Evolutionary conservation across 179 eudicot genomes (phyloP), one percentile per base, ranked within the genome.

Genomic region (Pouteria campechiana): DNA sequence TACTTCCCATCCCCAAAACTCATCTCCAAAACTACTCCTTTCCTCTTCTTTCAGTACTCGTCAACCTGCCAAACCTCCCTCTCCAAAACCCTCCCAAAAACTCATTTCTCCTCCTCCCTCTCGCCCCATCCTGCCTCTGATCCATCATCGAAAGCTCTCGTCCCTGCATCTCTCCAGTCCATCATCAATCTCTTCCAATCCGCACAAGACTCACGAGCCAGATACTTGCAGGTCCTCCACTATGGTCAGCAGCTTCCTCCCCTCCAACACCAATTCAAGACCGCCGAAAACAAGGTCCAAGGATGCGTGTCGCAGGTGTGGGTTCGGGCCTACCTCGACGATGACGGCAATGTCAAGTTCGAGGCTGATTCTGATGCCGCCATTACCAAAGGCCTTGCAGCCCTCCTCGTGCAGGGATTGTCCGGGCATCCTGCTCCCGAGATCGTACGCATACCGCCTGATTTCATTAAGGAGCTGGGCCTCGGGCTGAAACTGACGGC

Each of bases 231-330:
- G 44, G 60, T 81, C 6, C 35, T 79, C 30, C 76, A 73, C 60
- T 83, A 84, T 15, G 87, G 79, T 17, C 58, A 22, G 5, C 74
- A 75, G 17, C 63, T 84, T 31, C 33, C 67, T 15, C 71, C 75
- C 12, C 54, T 85, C 1, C 66, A 75, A 15, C 10, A 66, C 8
- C 58, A 48, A 25, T 78, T 54, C 61, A 81, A 78, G 41, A 78
- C 65, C 28, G 49, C 33, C 7, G 95, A 73, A 6, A 85, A 85
- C 40, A 85, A 75, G 59, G 95, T 84, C 7, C 74, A 84, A 57
- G 95, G 95, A 17, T 84, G 95, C 33, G 95, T 81, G 50, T 81
- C 95, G 17, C 95, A 85, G 68, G 95, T 85, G 3, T 85, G 95
- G 95, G 92, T 85, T 36, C 34, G 95, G 32, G 93, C 93, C 0